Evolutionary conservation across 2,329 filamentous ascomycete species (phyloP).

Genomic region (Arthrobotrys musiformis): DNA sequence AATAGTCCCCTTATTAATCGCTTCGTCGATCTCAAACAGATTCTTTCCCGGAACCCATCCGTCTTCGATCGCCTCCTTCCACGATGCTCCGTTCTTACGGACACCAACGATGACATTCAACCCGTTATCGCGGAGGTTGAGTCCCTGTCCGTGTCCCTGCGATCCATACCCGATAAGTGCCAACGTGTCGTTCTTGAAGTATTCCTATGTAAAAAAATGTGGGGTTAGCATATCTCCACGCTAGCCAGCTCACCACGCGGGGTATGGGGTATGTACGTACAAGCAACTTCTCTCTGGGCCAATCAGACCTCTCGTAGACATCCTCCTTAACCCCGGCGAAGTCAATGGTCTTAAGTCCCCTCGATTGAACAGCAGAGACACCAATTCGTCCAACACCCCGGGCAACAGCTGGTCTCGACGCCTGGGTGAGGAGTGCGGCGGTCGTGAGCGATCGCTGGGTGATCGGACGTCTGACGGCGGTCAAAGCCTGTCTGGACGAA

Average conservation of each 20-base stretch:
- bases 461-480: slow-evolving; percentile 30
- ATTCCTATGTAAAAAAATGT: slow-evolving; percentile 72
- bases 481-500: slow-evolving; percentile 50
- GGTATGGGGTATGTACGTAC: too few relatives aligned
- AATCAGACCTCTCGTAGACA: slow-evolving; percentile 97
- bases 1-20: slow-evolving; percentile 90
- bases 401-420: slow-evolving; percentile 63
- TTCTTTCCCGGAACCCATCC: slow-evolving; percentile 99
- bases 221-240: slow-evolving; percentile 40
- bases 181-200: slow-evolving; percentile 99
- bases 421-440: slow-evolving; percentile 44
- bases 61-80: slow-evolving; percentile 96
- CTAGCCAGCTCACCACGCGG: too few relatives aligned
- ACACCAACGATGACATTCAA: slow-evolving; percentile 99
- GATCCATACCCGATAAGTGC: slow-evolving; percentile 94
- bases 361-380: slow-evolving; percentile 73
- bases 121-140: slow-evolving; percentile 99
- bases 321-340: slow-evolving; percentile 95
- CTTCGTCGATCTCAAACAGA: slow-evolving; percentile 97
- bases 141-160: slow-evolving; percentile 88
- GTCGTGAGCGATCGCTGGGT: slow-evolving; percentile 49
- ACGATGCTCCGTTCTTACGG: slow-evolving; percentile 96
- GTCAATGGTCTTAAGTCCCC: slow-evolving; percentile 98
- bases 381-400: slow-evolving; percentile 65
- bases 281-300: slow-evolving; percentile 97